Evolutionary conservation across 2,329 filamentous ascomycete species (phyloP).

Genomic region (Alternaria arbusti): DNA sequence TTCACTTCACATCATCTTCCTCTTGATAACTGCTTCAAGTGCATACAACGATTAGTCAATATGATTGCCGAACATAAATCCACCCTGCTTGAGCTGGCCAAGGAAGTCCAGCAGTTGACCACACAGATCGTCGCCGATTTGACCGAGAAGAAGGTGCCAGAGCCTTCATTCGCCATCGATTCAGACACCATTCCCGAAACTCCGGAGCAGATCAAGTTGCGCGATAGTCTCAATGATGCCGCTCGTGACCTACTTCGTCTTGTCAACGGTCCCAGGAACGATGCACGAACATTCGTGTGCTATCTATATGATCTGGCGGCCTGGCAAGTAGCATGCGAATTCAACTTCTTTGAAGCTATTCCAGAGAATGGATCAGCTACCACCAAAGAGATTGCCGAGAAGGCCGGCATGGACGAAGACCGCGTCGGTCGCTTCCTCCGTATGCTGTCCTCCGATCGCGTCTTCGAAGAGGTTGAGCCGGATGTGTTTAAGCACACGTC

Average conservation of each 20-base stretch:
- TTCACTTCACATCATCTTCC: background rate
- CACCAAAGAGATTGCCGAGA: slow-evolving; percentile 18
- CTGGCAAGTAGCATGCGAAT: slow-evolving; percentile 27
- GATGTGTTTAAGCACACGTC: slow-evolving; percentile 29
- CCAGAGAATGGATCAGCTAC: slow-evolving; percentile 11
- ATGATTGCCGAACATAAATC: slow-evolving; percentile 14
- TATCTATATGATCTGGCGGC: slow-evolving; percentile 26
- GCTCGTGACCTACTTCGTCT: slow-evolving; percentile 30
- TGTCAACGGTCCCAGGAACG: slow-evolving; percentile 24
- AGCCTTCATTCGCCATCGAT: slow-evolving; percentile 18
- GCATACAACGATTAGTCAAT: background rate
- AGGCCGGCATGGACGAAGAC: slow-evolving; percentile 21
- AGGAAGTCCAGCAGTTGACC: slow-evolving; percentile 15
- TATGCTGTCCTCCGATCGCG: slow-evolving; percentile 20
- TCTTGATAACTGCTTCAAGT: background rate
- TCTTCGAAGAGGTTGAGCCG: slow-evolving; percentile 23
- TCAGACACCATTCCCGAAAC: slow-evolving; percentile 15
- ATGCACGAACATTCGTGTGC: slow-evolving; percentile 19
- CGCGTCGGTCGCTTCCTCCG: slow-evolving; percentile 19
- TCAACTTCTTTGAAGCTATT: slow-evolving; percentile 23
- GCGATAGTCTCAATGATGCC: slow-evolving; percentile 20
- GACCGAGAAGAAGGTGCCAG: slow-evolving; percentile 7
- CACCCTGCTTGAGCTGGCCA: slow-evolving; percentile 19
- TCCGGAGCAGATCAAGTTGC: slow-evolving; percentile 14
- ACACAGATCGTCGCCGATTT: slow-evolving; percentile 17